These are phyloP conservation scores for Candida sanyaensis DNA, from an alignment of 1,139 yeast genomes.

Conservation along the genomic window DNA sequence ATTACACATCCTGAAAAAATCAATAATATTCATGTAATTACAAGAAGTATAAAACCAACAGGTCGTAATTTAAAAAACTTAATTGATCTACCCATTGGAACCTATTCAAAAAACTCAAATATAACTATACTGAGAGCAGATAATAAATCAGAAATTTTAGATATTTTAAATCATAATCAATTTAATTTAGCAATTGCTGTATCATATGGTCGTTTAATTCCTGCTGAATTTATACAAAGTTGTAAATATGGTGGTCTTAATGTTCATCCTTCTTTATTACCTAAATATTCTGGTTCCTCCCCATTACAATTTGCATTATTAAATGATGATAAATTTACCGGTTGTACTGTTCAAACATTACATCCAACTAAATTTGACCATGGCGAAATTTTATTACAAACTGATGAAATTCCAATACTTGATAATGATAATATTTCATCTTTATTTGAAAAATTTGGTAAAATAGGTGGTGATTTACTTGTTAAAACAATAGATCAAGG, in stretches of 20 bases:
- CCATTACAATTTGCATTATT: conserved; percentile 83
- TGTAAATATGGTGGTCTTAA: conserved; percentile 73
- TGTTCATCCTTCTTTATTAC: conserved; percentile 91
- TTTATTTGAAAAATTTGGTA: conserved; percentile 53
- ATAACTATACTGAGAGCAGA: conserved; percentile 62
- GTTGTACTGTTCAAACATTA: conserved; percentile 86
- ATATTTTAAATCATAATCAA: conserved; percentile 17
- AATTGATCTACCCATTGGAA: conserved; percentile 59
- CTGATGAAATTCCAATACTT: conserved; percentile 39
- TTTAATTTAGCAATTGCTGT: conserved; percentile 82
- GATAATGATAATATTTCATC: conserved; percentile 43
- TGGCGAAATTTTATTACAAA: conserved; percentile 71
- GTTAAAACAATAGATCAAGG: conserved; percentile 40
- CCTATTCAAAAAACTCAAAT: conserved; percentile 31
- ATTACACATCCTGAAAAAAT: conserved; percentile 29
- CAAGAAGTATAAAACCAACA: conserved; percentile 67
- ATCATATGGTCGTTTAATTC: conserved; percentile 83
- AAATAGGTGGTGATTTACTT: conserved; percentile 61
- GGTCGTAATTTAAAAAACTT: conserved; percentile 60
- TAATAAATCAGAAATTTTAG: conserved; percentile 50
- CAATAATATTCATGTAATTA: conserved; percentile 51
- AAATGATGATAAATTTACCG: conserved; percentile 63
- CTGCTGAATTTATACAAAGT: conserved; percentile 50
- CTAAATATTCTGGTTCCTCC: conserved; percentile 83
- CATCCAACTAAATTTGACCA: conserved; percentile 86